Evolutionary conservation across 768 basidiomycete species (phyloP), one percentile per base, ranked within the genome.

Genomic region (Antrodiella citrinella): DNA sequence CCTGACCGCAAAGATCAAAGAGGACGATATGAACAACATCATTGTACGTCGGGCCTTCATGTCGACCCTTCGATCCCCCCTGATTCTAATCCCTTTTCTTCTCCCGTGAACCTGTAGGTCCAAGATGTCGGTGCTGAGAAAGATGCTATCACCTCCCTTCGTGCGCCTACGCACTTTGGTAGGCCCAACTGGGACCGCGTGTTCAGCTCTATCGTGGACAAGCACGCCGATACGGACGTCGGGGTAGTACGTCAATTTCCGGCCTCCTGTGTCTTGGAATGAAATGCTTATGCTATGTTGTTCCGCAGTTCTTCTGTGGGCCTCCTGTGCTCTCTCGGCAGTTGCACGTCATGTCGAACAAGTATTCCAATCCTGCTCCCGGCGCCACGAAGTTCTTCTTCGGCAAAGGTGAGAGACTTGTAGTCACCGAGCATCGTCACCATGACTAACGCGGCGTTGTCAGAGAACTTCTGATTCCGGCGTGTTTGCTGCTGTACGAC

Each of bases 21-120:
- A 92, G 54, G 91, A 93, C 61, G 91, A 97, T 56, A 80, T 94
- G 77, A 88, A 83, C 68, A 96, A 95, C 62, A 94, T 96, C 65
- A 77, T 93, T 48, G 89, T 86, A 52, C 54, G 75, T 66, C 9
- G 10, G 18, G 35, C n/a, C 18, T 47, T 40, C 41, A 35, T 15
- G 15, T 15, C 30, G 7, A 15, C 30, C 30, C 30, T 35, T 35
- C 15, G 30, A 35, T 35, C 30, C 30, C 7, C 30, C 7, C 30
- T 26, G 26, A 13, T 19, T 21, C n/a, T 38, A 4, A 40, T 4
- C 48, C 41, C 0, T 42, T 45, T 22, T 40, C 48, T 20, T 45
- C 51, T 35, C 15, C 45, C n/a, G n/a, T 25, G 7, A 51, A 35
- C 25, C 11, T 44, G 4, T 52, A 82, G 80, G 75, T 87, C 4